Evolutionary conservation across 2,329 filamentous ascomycete species (phyloP).

Genomic region (Orbilia oligospora): DNA sequence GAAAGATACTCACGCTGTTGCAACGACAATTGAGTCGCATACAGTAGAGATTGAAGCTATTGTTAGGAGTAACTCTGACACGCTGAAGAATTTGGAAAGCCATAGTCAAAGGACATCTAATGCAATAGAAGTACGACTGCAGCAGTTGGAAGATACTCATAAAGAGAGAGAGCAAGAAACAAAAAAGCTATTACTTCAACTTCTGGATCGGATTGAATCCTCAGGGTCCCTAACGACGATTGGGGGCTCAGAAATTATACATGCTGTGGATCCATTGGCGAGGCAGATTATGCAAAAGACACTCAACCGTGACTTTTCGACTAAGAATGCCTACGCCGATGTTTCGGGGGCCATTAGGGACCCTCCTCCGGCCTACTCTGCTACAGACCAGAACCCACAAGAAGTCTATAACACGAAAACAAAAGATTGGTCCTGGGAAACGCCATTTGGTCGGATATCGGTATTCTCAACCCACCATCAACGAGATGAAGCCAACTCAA

Average conservation of each 20-base stretch:
- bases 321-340: slow-evolving; percentile 15
- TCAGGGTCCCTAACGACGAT: slow-evolving; percentile 33
- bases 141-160: slow-evolving; percentile 30
- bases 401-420: slow-evolving; percentile 43
- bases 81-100: slow-evolving; percentile 19
- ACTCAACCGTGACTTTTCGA: slow-evolving; percentile 30
- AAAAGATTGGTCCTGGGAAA: slow-evolving; percentile 55
- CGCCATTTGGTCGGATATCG: slow-evolving; percentile 57
- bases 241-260: slow-evolving; percentile 30
- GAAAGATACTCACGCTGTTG: slow-evolving; percentile 17
- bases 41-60: slow-evolving; percentile 39
- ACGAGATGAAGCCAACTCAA: slow-evolving; percentile 17
- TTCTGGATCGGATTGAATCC: slow-evolving; percentile 35
- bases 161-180: slow-evolving; percentile 44
- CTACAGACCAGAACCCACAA: not conserved
- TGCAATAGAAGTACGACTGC: slow-evolving; percentile 40
- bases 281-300: slow-evolving; percentile 54
- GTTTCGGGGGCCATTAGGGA: not conserved
- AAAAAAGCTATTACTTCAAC: slow-evolving; percentile 48
- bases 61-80: slow-evolving; percentile 39
- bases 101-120: slow-evolving; percentile 20
- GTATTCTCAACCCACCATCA: slow-evolving; percentile 49
- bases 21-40: slow-evolving; percentile 41
- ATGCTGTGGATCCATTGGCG: slow-evolving; percentile 47
- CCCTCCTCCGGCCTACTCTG: slow-evolving; percentile 48